Conservation (phyloP, 257 asterid genomes). For the Eustoma russellianum region DNA sequence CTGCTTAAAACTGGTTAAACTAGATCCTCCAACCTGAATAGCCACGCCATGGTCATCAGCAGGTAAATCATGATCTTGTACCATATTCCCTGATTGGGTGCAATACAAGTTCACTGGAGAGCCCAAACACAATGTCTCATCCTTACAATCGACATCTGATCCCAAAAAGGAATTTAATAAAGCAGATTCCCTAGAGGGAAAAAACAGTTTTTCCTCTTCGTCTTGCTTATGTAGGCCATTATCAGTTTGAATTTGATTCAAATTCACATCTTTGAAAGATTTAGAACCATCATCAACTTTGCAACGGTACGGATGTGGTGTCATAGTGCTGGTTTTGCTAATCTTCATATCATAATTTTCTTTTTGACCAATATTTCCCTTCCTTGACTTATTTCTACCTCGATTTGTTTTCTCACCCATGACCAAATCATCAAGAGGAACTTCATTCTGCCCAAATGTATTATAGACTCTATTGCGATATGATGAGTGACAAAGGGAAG, state of each 20-base stretch:
- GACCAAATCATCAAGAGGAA: slow-evolving; percentile 21
- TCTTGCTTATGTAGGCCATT: slow-evolving; percentile 1
- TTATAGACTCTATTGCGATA: slow-evolving; percentile 30
- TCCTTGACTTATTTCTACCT: slow-evolving; percentile 34
- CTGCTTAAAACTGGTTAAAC: not conserved
- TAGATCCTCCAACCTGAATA: slow-evolving; percentile 40
- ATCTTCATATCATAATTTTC: slow-evolving; percentile 28
- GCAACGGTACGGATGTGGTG: slow-evolving; percentile 25
- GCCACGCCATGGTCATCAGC: slow-evolving; percentile 21
- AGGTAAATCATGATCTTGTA: slow-evolving; percentile 16
- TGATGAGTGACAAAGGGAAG: slow-evolving; percentile 46
- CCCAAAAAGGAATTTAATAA: not conserved
- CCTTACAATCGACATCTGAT: slow-evolving; percentile 29
- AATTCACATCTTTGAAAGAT: slow-evolving; percentile 32
- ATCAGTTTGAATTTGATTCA: slow-evolving; percentile 22
- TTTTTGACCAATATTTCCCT: slow-evolving; percentile 27
- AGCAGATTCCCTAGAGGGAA: slow-evolving; percentile 20
- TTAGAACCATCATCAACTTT: slow-evolving; percentile 19
- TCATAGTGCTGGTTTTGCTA: slow-evolving; percentile 32
- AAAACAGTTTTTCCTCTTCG: slow-evolving; percentile 20
- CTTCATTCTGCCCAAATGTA: slow-evolving; percentile 27
- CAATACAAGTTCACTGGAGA: slow-evolving; percentile 21
- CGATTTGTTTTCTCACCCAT: slow-evolving; percentile 19
- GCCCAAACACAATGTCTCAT: slow-evolving; percentile 20
- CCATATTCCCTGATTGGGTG: slow-evolving; percentile 18